These are phyloP conservation scores for Cyberlindnera bimundalis DNA, from an alignment of 805 yeast species.

Conservation along the genomic window DNA sequence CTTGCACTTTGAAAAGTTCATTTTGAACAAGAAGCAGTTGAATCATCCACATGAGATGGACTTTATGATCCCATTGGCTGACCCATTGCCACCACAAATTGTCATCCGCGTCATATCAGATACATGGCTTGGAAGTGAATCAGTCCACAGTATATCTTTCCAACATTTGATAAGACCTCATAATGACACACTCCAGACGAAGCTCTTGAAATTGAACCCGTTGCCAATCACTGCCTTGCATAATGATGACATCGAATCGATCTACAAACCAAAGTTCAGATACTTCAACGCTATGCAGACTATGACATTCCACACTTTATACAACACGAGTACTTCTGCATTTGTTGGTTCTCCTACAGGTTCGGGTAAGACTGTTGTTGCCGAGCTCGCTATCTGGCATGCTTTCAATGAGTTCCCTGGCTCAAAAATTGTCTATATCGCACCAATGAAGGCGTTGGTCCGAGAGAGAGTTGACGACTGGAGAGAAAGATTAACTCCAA, in stretches of 20 bases:
- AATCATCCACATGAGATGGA: conserved; percentile 67
- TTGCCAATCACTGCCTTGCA: conserved; percentile 80
- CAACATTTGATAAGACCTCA: conserved; percentile 87
- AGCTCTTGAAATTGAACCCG: conserved; percentile 76
- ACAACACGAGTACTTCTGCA: conserved; percentile 72
- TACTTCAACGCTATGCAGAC: conserved; percentile 99
- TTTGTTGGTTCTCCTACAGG: conserved; percentile 99
- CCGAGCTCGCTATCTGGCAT: conserved; percentile 96
- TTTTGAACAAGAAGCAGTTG: conserved; percentile 57
- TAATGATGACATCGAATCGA: conserved; percentile 57
- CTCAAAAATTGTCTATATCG: conserved; percentile 87
- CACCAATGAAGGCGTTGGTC: conserved; percentile 91
- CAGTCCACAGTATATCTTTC: conserved; percentile 74
- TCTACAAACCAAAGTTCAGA: conserved; percentile 65
- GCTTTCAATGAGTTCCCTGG: conserved; percentile 84
- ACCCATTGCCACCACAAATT: conserved; percentile 88
- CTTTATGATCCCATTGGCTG: conserved; percentile 86
- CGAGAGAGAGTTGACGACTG: conserved; percentile 96
- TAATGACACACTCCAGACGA: conserved; percentile 82
- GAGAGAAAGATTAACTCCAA: conserved; percentile 65
- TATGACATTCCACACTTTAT: conserved; percentile 88
- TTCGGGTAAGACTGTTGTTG: conserved; percentile 96
- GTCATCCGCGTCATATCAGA: conserved; percentile 79
- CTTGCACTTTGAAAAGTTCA: conserved; percentile 77
- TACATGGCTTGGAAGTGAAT: conserved; percentile 84